These are phyloP conservation scores for Erodium texanum DNA, from an alignment of 441 rosid species.

Conservation along the genomic window DNA sequence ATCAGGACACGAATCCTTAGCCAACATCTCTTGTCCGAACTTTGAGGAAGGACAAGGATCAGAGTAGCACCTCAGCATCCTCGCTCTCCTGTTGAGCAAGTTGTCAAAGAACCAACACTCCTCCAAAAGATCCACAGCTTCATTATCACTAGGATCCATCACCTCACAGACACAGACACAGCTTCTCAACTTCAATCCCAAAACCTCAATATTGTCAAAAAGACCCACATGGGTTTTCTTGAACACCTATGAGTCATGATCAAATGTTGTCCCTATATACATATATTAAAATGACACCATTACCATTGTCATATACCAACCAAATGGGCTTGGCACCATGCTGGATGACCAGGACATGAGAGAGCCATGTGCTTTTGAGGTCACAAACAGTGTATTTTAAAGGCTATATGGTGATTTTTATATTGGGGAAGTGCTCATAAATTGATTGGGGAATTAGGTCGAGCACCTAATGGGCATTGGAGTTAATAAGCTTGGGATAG, in stretches of 20 bases:
- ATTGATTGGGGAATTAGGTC: neutral
- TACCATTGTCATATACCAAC: neutral
- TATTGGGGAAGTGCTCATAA: neutral
- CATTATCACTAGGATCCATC: neutral
- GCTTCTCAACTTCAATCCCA: neutral
- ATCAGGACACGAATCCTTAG: neutral
- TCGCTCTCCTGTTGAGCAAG: constrained; percentile 27
- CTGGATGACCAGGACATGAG: neutral
- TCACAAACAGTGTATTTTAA: neutral
- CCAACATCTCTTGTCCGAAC: constrained; percentile 14
- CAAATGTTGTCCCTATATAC: neutral
- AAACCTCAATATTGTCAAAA: neutral
- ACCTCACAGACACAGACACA: neutral
- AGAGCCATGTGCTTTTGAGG: constrained; percentile 2
- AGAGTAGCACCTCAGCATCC: constrained; percentile 53
- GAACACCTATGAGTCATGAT: neutral
- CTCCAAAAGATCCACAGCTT: constrained; percentile 9
- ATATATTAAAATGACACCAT: neutral
- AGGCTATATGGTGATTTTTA: neutral
- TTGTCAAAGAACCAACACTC: constrained; percentile 52
- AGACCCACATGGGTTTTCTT: neutral
- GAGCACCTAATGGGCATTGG: neutral
- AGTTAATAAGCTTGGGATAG: no score
- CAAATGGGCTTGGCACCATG: constrained; percentile 1
- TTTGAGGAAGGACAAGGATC: constrained; percentile 50